phyloP scores from a whole-genome alignment of 2,329 filamentous ascomycete genomes.

The Xylariaceae sp. region DNA sequence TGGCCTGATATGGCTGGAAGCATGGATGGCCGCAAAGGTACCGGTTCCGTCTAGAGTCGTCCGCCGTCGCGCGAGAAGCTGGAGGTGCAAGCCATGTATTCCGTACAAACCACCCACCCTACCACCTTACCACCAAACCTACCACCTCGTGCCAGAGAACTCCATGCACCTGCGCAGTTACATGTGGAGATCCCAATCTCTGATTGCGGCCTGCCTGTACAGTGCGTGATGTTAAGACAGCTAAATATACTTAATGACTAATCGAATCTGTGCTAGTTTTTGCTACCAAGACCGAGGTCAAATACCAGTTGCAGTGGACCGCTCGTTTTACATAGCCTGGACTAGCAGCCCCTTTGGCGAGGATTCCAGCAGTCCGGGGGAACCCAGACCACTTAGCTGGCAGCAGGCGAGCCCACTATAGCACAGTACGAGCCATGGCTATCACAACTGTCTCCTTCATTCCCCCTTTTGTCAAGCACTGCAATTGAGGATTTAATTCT shows the following conservation, averaged over 20 bases:
- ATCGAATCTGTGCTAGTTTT: neutral
- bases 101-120: too few relatives aligned
- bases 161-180: neutral
- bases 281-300: neutral
- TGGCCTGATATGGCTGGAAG: neutral
- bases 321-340: neutral
- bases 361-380: neutral
- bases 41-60: too few relatives aligned
- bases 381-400: neutral
- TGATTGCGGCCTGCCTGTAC: neutral
- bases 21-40: too few relatives aligned
- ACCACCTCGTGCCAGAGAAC: neutral
- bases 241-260: neutral
- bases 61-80: too few relatives aligned
- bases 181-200: neutral
- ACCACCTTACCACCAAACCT: neutral
- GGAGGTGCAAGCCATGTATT: too few relatives aligned
- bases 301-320: constrained; percentile 3
- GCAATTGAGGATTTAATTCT: constrained; percentile 7
- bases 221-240: neutral
- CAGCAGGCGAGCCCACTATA: neutral
- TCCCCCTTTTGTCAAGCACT: constrained; percentile 12
- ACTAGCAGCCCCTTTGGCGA: constrained; percentile 8
- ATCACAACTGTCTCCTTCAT: neutral
- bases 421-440: constrained; percentile 3